Evolutionary conservation across 352 stramenopile genomes (phyloP), one percentile per base, ranked within the genome.

Genomic region (Aphanomyces invadans): DNA sequence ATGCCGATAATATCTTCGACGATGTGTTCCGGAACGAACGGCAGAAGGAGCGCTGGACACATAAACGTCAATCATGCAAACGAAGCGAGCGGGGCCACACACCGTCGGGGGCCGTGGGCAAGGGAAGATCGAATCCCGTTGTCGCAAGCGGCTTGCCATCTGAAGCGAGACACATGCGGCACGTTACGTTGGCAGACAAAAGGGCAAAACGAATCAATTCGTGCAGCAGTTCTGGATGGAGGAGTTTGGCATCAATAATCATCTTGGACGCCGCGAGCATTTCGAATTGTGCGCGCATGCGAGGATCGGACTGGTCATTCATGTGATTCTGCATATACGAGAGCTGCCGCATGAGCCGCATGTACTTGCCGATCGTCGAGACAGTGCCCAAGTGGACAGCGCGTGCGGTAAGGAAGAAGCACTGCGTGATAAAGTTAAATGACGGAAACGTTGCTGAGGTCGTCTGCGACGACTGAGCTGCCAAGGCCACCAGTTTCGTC

Each of bases 361-460:
- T 90, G 68, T 91, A 91, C 54, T 87, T 78, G 4, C 81, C 78
- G 25, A 95, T 89, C 48, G 83, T 86, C 0, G 81, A 83, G 3
- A 97, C 87, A 5, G 95, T 81, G 3, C 92, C 95, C 0, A 98
- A 79, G 65, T 98, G 92, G 45, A 99, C 72, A 1, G 90, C 81
- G 23, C 95, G 79, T 44, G 90, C 92, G 12, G 89, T 96, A 46
- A 97, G 83, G 71, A 98, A 99, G 72, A 98, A 99, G 68, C 89
- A 98, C 39, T 96, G 83, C 11, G 96, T 97, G 73, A 98, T 97
- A 71, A 99, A 99, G 69, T 93, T 96, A 73, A 98, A 98, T 28
- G 97, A 72, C 1, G 65, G 66, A 0, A 64, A 67, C 51, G n/a
- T 69, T 69, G 9, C 36, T n/a, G 49, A 57, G 29, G 21, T 29